Percentiles rank a stretch among this genome's conserved stretches.
Conservation (phyloP, 1,139 yeast species). For the Hyphopichia fennica region DNA sequence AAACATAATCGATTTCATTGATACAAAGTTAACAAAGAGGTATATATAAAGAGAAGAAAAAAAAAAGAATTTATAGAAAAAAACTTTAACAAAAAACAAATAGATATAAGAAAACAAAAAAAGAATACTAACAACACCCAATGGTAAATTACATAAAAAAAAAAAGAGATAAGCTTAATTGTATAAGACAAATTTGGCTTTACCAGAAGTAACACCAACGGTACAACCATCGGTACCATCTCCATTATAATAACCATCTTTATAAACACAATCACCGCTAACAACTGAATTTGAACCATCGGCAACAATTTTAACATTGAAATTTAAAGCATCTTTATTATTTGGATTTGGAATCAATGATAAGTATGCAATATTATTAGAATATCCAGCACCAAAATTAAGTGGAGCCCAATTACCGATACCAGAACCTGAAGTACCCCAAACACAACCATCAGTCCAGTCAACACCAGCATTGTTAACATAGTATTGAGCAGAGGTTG, state of each 20-base stretch:
- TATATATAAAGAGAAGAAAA: too few relatives aligned
- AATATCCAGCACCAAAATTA: slow-evolving; percentile 88
- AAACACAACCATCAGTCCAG: slow-evolving; percentile 84
- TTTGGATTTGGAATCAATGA: slow-evolving; percentile 96
- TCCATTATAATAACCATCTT: slow-evolving; percentile 74
- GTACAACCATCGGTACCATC: slow-evolving; percentile 84
- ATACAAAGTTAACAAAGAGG: too few relatives aligned
- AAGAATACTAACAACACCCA: not conserved
- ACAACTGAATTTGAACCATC: slow-evolving; percentile 58
- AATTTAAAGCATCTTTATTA: slow-evolving; percentile 75
- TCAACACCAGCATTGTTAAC: slow-evolving; percentile 95
- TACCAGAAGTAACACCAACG: slow-evolving; percentile 80
- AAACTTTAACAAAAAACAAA: too few relatives aligned
- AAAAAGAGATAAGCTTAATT: not conserved
- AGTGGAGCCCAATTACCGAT: slow-evolving; percentile 99
- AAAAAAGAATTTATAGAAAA: too few relatives aligned
- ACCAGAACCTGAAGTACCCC: slow-evolving; percentile 82
- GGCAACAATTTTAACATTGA: slow-evolving; percentile 82
- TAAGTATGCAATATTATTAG: slow-evolving; percentile 77
- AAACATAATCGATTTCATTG: too few relatives aligned
- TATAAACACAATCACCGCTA: slow-evolving; percentile 78
- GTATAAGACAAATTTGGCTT: slow-evolving; percentile 72
- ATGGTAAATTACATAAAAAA: too few relatives aligned
- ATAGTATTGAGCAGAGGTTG: slow-evolving; percentile 93
- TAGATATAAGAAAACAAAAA: not conserved